Conservation (phyloP, 2,329 filamentous ascomycete species). For the Aspergillus quadricinctus region DNA sequence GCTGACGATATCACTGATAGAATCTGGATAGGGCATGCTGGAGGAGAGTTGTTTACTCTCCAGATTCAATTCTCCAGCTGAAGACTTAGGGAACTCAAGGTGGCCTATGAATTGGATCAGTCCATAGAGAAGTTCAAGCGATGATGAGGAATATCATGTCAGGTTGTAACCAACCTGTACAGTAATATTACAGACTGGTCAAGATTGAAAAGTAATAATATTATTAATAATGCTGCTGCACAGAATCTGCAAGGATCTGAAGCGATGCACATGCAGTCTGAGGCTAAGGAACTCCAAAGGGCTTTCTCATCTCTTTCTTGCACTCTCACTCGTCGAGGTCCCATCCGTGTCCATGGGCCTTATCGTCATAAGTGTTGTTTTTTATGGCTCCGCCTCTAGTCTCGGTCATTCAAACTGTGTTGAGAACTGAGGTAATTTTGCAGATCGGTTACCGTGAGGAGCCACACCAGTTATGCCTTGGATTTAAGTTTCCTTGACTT, state of each 20-base stretch:
- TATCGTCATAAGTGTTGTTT: conserved; percentile 16
- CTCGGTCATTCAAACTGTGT: conserved; percentile 1
- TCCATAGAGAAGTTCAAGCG: neutral
- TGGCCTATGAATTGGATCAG: too few relatives aligned
- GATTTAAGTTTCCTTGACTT: conserved; percentile 11
- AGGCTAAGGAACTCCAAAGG: neutral
- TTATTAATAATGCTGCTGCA: conserved; percentile 14
- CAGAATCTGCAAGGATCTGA: conserved; percentile 28
- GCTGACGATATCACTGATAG: neutral
- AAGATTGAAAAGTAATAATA: neutral
- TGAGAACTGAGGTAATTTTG: conserved; percentile 14
- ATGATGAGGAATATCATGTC: neutral
- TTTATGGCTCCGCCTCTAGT: conserved; percentile 10
- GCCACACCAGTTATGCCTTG: conserved; percentile 11
- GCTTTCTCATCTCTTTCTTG: conserved; percentile 12
- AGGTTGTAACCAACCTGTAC: neutral
- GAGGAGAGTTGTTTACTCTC: neutral
- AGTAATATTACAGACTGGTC: neutral
- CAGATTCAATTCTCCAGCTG: neutral
- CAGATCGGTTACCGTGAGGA: conserved; percentile 20
- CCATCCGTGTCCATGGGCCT: conserved; percentile 19
- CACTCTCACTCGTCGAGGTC: conserved; percentile 28
- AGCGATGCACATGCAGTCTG: conserved; percentile 6
- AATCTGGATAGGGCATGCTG: neutral
- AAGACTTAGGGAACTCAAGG: neutral